These are phyloP conservation scores for Meredithiella fracta DNA, from an alignment of 2,329 filamentous ascomycete species.

Conservation along the genomic window DNA sequence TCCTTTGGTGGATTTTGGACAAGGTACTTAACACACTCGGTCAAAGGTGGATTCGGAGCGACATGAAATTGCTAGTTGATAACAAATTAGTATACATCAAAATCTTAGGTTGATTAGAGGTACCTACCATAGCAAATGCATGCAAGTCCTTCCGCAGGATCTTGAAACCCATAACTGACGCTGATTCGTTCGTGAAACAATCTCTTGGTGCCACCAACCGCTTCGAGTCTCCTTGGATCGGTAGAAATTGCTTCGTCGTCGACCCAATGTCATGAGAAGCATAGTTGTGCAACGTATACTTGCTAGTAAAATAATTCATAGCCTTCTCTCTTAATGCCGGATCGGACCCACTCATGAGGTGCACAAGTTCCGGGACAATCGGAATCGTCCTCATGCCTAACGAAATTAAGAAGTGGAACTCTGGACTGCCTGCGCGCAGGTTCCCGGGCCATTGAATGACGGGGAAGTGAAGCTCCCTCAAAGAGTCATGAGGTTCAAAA, in stretches of 20 bases:
- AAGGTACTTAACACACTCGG: slow-evolving; percentile 57
- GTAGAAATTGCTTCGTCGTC: slow-evolving; percentile 47
- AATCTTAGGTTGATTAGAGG: neutral
- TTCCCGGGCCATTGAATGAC: slow-evolving; percentile 68
- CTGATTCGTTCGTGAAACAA: slow-evolving; percentile 69
- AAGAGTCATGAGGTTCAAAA: slow-evolving; percentile 58
- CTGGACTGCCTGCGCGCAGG: slow-evolving; percentile 46
- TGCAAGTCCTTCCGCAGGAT: slow-evolving; percentile 64
- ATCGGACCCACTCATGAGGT: slow-evolving; percentile 55
- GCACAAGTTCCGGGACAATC: slow-evolving; percentile 54
- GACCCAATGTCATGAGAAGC: slow-evolving; percentile 40
- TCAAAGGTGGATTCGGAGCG: slow-evolving; percentile 60
- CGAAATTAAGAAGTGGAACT: slow-evolving; percentile 55
- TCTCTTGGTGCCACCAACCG: slow-evolving; percentile 53
- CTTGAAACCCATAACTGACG: slow-evolving; percentile 62
- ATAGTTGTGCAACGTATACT: slow-evolving; percentile 67
- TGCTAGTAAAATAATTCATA: slow-evolving; percentile 67
- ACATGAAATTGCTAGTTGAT: slow-evolving; percentile 61
- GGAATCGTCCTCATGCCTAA: slow-evolving; percentile 64
- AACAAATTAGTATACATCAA: neutral
- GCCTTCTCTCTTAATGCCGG: slow-evolving; percentile 45
- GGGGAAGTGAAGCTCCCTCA: slow-evolving; percentile 55
- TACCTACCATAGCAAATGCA: slow-evolving; percentile 45
- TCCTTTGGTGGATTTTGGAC: slow-evolving; percentile 55
- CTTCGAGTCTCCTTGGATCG: slow-evolving; percentile 50